A percentile compares a stretch with the other conserved stretches of the same genome.
These are phyloP conservation scores for Brassica hybrid DNA, from an alignment of 441 rosid species.

Conservation along the genomic window DNA sequence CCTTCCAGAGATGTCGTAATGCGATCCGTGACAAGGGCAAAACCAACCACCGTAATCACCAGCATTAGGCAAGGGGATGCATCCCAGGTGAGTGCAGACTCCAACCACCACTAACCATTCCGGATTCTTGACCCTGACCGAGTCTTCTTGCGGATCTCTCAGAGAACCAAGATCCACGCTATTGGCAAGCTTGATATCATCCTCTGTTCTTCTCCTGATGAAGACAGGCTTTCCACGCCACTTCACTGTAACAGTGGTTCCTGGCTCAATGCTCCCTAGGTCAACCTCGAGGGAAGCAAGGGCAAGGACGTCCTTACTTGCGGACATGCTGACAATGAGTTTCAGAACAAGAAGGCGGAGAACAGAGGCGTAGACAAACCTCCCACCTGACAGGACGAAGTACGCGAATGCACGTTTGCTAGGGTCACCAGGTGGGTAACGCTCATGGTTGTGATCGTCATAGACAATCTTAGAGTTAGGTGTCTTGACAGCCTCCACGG, in stretches of 20 bases:
- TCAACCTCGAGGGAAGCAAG: conserved; percentile 96
- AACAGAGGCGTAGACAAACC: conserved; percentile 90
- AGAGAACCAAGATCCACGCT: conserved; percentile 82
- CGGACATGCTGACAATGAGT: conserved; percentile 93
- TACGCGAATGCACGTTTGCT: conserved; percentile 98
- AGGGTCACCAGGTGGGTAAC: conserved; percentile 96
- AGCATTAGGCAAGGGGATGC: conserved; percentile 97
- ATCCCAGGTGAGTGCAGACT: conserved; percentile 95
- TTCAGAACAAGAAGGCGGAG: conserved; percentile 87
- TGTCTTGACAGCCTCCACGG: conserved; percentile 76
- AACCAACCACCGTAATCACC: conserved; percentile 99
- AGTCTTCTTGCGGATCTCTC: conserved; percentile 89
- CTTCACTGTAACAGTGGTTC: conserved; percentile 91
- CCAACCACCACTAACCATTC: conserved; percentile 95
- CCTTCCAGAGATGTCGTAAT: conserved; percentile 95
- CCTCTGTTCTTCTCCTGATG: conserved; percentile 88
- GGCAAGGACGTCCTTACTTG: conserved; percentile 96
- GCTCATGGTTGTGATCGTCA: conserved; percentile 87
- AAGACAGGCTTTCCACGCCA: conserved; percentile 99
- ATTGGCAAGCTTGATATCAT: conserved; percentile 85
- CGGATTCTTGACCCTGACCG: conserved; percentile 86
- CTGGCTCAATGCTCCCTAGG: conserved; percentile 83
- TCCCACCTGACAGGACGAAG: conserved; percentile 88
- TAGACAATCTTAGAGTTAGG: conserved; percentile 82
- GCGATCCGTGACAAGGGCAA: conserved; percentile 98